These are phyloP conservation scores for Gyromitra esculenta DNA, from an alignment of 2,329 filamentous ascomycete species.

Conservation along the genomic window DNA sequence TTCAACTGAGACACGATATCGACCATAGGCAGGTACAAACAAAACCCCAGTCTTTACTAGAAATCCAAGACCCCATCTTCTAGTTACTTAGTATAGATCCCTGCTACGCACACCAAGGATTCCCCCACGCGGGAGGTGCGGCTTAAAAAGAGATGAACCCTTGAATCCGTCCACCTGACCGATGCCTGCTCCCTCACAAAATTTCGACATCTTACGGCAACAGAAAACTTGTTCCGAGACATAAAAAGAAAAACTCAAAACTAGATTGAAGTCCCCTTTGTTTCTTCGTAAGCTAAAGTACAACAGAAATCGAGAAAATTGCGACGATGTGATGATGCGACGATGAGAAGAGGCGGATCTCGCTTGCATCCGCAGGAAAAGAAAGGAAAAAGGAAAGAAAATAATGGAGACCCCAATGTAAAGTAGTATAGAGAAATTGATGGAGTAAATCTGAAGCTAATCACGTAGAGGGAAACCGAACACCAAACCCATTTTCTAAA, in stretches of 20 bases:
- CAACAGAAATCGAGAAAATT: constrained; percentile 12
- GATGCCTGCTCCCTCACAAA: constrained; percentile 37
- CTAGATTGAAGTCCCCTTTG: constrained; percentile 4
- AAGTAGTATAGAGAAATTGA: constrained; percentile 13
- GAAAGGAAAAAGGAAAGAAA: constrained; percentile 26
- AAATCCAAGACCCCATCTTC: constrained; percentile 29
- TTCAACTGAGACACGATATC: constrained; percentile 20
- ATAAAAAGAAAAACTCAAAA: constrained; percentile 29
- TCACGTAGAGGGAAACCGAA: constrained; percentile 18
- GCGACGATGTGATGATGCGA: constrained; percentile 6
- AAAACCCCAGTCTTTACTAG: not conserved
- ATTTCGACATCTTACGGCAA: constrained; percentile 34
- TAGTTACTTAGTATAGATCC: constrained; percentile 5
- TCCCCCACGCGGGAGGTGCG: constrained; percentile 44
- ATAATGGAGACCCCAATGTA: constrained; percentile 1
- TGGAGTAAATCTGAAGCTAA: constrained; percentile 30
- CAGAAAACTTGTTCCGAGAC: constrained; percentile 32
- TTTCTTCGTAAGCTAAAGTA: constrained; percentile 20
- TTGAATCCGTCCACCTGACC: constrained; percentile 35
- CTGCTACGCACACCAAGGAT: constrained; percentile 23
- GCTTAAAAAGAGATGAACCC: constrained; percentile 27
- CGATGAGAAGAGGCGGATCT: constrained; percentile 27
- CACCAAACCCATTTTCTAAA: constrained; percentile 38
- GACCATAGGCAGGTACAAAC: constrained; percentile 8
- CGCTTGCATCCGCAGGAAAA: constrained; percentile 28